Evolutionary conservation across 192 early-diverging fungal species (phyloP), one percentile per base, ranked within the genome.

Genomic region (Entomortierella lignicola): DNA sequence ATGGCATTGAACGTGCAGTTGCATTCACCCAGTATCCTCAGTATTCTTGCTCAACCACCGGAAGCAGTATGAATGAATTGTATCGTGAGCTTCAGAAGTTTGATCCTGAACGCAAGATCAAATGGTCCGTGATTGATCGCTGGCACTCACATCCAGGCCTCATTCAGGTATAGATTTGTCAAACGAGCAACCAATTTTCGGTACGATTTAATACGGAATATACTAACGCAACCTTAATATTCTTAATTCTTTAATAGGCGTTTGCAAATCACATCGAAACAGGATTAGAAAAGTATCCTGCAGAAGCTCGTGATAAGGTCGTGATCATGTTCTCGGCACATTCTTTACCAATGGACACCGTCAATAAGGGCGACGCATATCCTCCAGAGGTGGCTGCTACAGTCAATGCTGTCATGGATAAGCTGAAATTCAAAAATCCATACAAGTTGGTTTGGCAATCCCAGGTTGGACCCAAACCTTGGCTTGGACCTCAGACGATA

Each of bases 11-110:
- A 55, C 89, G 93, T 18, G 97, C 93, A 5, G 86, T 99, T 27
- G 97, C 95, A 17, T 94, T 99, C 55, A 92, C 92, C 3, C 91
- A 97, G 80, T 99, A 99, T 75, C 97, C 96, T 51, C 97, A 99
- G 84, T 97, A 95, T 82, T 95, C 94, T n/a, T 95, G 96, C 70
- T 95, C 95, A 13, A 97, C 96, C 21, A 97, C 96, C 0, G 97
- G 97, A 43, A 92, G 90, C 72, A 94, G 92, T 64, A 82, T 99
- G 63, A 99, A 97, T 74, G 94, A 97, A 82, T 85, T 99, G 11
- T 92, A 88, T 59, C 85, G 90, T 27, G 81, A 82, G 10, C 81
- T 94, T 30, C 77, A 89, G 75, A 58, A 69, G 13, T 70, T 82
- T 1, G 94, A 95, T 62, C 89, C 92, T 56, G 74, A 87, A 8